Evolutionary conservation across 257 asterid species (phyloP).

Genomic region (Osmanthus fragrans): DNA sequence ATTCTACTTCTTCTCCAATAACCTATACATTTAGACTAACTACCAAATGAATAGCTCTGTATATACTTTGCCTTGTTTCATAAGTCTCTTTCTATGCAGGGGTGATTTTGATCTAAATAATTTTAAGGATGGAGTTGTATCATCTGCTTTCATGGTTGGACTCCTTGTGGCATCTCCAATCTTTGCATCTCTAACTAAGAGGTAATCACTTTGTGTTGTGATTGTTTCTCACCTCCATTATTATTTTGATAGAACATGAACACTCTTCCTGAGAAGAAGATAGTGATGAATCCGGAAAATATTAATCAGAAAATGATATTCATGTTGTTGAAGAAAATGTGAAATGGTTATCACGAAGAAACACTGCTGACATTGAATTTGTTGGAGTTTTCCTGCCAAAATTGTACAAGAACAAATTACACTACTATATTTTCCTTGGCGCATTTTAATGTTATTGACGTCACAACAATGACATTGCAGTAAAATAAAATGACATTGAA

Average conservation of each 20-base stretch:
- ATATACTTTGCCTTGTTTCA: background rate
- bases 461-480: background rate
- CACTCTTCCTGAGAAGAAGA: background rate
- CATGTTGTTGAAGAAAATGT: background rate
- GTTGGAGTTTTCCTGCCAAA: background rate
- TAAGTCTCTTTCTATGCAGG: slow-evolving; percentile 46
- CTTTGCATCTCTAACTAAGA: slow-evolving; percentile 83
- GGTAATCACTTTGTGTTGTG: slow-evolving; percentile 41
- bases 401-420: too few species aligned
- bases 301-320: background rate
- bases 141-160: slow-evolving; percentile 99
- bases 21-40: background rate
- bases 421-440: too few species aligned
- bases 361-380: background rate
- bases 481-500: background rate
- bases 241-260: slow-evolving; percentile 1
- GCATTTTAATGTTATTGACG: too few species aligned
- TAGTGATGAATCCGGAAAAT: slow-evolving; percentile 5
- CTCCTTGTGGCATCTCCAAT: slow-evolving; percentile 96
- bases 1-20: background rate
- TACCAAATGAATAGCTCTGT: background rate
- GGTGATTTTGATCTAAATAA: slow-evolving; percentile 78
- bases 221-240: slow-evolving; percentile 1
- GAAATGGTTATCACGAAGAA: background rate
- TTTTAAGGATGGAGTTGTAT: slow-evolving; percentile 90